Conservation (phyloP, 2,329 filamentous ascomycete species). For the Cryphonectria parasitica region DNA sequence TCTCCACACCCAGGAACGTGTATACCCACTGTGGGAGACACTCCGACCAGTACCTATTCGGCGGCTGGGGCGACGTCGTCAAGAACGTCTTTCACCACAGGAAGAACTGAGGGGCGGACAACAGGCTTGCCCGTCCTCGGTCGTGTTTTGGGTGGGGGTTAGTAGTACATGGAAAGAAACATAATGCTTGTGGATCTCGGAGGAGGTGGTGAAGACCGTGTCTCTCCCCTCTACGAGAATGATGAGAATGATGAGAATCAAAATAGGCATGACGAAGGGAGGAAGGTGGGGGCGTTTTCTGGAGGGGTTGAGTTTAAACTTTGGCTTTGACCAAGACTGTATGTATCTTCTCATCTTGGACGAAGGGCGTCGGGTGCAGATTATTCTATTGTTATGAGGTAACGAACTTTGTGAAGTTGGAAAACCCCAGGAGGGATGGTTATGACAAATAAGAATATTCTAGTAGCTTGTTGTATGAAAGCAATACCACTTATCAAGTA, state of each 20-base stretch:
- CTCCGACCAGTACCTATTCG: conserved; percentile 57
- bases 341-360: neutral
- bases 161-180: neutral
- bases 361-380: neutral
- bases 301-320: neutral
- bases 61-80: conserved; percentile 48
- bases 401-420: neutral
- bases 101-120: conserved; percentile 31
- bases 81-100: conserved; percentile 48
- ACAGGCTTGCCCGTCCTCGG: neutral
- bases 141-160: neutral
- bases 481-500: neutral
- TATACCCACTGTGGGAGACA: conserved; percentile 61
- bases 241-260: neutral
- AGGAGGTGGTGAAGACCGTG: neutral
- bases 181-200: neutral
- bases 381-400: neutral
- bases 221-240: neutral
- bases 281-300: neutral
- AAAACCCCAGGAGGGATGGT: too few relatives aligned
- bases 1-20: conserved; percentile 42
- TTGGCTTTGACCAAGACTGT: neutral
- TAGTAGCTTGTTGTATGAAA: neutral
- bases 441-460: neutral
- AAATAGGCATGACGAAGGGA: neutral